Percentiles rank a stretch among this genome's conserved stretches.
Conservation (phyloP, 2,329 filamentous ascomycete species). For the Apiospora aurea region DNA sequence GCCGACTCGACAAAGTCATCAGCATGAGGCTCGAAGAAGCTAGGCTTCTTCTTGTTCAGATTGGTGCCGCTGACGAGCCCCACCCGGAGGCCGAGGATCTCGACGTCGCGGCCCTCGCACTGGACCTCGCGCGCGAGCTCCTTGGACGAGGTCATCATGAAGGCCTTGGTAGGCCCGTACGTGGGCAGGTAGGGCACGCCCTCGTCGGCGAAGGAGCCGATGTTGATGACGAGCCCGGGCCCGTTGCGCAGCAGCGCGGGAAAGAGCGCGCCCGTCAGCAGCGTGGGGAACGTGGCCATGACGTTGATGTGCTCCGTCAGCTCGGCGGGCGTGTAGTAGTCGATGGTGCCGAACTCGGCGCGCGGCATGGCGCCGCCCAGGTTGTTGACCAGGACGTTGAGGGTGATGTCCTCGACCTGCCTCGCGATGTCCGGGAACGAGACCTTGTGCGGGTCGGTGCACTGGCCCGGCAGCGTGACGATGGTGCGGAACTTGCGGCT, state of each 20-base stretch:
- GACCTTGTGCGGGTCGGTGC: neutral
- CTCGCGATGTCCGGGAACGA: constrained; percentile 11
- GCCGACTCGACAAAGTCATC: constrained; percentile 31
- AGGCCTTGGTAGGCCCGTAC: constrained; percentile 53
- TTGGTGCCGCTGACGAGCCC: constrained; percentile 33
- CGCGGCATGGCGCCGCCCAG: constrained; percentile 46
- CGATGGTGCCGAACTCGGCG: constrained; percentile 22
- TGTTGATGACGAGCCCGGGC: constrained; percentile 55
- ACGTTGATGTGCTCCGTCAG: constrained; percentile 14
- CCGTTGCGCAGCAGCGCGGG: constrained; percentile 20
- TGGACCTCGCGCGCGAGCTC: constrained; percentile 32
- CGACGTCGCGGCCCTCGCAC: constrained; percentile 31
- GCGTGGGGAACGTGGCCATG: constrained; percentile 20
- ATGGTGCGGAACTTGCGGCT: constrained; percentile 45
- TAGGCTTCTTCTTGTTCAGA: constrained; percentile 27
- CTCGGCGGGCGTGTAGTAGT: constrained; percentile 21
- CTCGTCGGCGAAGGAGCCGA: constrained; percentile 53
- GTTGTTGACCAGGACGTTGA: constrained; percentile 65
- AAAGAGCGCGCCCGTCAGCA: constrained; percentile 20
- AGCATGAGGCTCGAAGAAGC: constrained; percentile 32
- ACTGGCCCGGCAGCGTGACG: constrained; percentile 38
- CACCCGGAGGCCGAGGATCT: constrained; percentile 34
- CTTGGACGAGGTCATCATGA: constrained; percentile 27
- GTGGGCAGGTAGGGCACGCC: constrained; percentile 54
- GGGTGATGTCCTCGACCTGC: constrained; percentile 44